phyloP scores from a whole-genome alignment of 2,329 filamentous ascomycete species.

The Neonectria ditissima region DNA sequence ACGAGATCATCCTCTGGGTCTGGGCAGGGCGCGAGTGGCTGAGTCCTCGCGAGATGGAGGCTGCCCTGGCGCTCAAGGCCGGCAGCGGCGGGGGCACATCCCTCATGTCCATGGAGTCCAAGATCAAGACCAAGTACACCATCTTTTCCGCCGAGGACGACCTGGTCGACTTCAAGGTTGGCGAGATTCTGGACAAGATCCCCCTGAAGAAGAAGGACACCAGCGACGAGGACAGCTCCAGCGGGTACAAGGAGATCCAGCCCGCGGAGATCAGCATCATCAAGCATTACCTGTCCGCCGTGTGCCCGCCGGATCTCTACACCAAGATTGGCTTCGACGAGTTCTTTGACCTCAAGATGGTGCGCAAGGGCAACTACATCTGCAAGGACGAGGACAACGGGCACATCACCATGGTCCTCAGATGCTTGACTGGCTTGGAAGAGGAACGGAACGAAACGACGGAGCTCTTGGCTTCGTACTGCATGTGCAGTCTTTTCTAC shows the following conservation, averaged over 20 bases:
- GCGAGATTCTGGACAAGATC: conserved; percentile 12
- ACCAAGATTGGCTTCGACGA: conserved; percentile 49
- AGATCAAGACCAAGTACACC: conserved; percentile 27
- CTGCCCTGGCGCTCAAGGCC: conserved; percentile 18
- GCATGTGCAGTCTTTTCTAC: background rate
- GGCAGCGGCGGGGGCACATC: conserved; percentile 17
- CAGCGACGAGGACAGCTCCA: conserved; percentile 5
- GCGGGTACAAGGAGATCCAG: conserved; percentile 19
- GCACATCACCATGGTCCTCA: conserved; percentile 45
- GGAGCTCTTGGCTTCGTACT: background rate
- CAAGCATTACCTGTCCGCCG: conserved; percentile 47
- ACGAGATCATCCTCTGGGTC: conserved; percentile 54
- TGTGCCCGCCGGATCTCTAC: conserved; percentile 50
- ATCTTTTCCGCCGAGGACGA: conserved; percentile 13
- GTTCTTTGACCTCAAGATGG: conserved; percentile 48
- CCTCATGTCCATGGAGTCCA: conserved; percentile 23
- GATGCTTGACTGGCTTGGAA: conserved; percentile 32
- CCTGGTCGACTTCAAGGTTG: conserved; percentile 12
- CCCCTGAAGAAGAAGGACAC: conserved; percentile 8
- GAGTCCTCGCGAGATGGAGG: conserved; percentile 44
- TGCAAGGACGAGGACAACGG: conserved; percentile 49
- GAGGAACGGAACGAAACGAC: conserved; percentile 15
- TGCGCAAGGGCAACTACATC: conserved; percentile 46
- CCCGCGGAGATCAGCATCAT: conserved; percentile 48
- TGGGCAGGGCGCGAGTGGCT: conserved; percentile 43